These are phyloP conservation scores for Lachancea dasiensis DNA, from an alignment of 805 yeast species.

Conservation along the genomic window DNA sequence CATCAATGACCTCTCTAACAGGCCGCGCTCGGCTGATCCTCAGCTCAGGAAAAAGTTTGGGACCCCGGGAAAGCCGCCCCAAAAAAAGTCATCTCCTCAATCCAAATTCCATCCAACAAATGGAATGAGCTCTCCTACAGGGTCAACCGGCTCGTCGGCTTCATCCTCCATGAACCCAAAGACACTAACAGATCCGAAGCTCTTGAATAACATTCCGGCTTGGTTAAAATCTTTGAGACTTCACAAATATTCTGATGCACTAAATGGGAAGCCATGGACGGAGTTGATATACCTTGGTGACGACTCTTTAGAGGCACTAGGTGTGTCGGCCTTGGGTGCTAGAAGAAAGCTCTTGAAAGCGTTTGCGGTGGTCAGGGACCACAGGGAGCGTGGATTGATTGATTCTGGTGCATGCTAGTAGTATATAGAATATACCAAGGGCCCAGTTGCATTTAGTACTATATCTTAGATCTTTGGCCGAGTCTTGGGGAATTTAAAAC, in stretches of 20 bases:
- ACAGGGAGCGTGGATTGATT: constrained; percentile 38
- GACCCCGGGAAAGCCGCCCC: constrained; percentile 12
- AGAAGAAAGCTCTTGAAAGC: constrained; percentile 89
- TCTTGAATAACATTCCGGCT: constrained; percentile 73
- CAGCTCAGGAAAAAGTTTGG: constrained; percentile 12
- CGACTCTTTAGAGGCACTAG: constrained; percentile 61
- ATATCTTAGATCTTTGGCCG: no score
- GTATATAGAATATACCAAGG: background rate
- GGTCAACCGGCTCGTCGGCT: constrained; percentile 4
- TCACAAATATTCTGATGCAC: constrained; percentile 88
- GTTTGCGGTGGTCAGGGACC: constrained; percentile 71
- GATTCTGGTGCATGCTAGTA: constrained; percentile 22
- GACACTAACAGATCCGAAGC: constrained; percentile 46
- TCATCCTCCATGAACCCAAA: constrained; percentile 37
- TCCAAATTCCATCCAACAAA: constrained; percentile 34
- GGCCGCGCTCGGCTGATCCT: constrained; percentile 43
- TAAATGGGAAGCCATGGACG: constrained; percentile 71
- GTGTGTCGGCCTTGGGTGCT: constrained; percentile 94
- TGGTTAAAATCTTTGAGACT: constrained; percentile 88
- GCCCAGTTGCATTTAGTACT: background rate
- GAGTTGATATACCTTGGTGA: constrained; percentile 70
- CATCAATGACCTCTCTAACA: constrained; percentile 32
- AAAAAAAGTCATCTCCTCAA: constrained; percentile 13
- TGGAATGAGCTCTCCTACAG: constrained; percentile 7
- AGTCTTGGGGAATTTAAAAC: no score